A percentile compares a stretch with the other conserved stretches of the same genome.
Evolutionary conservation across 306 rosid genomes (phyloP).

Genomic region (Dalbergia cultrata): DNA sequence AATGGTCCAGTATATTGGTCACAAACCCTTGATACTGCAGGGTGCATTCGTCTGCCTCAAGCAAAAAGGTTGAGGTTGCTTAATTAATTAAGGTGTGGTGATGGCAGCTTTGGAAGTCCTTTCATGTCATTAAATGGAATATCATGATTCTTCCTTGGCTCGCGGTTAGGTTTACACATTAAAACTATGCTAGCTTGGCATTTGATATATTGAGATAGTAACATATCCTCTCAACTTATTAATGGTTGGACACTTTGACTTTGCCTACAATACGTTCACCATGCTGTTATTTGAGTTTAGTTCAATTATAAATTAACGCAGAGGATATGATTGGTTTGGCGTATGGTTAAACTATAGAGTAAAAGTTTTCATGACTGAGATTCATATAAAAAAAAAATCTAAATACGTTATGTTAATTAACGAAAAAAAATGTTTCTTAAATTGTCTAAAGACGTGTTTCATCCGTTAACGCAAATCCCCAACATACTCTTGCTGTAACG

Average conservation of each 20-base stretch:
- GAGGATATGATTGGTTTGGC: no score
- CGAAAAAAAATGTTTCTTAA: no score
- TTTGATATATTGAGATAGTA: neutral
- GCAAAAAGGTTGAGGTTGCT: neutral
- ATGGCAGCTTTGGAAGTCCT: constrained; percentile 37
- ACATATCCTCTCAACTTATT: neutral
- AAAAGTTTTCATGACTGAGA: no score
- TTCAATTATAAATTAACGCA: neutral
- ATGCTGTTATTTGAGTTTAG: neutral
- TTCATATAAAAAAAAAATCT: no score
- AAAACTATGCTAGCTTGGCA: neutral
- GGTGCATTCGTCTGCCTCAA: neutral
- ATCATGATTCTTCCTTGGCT: neutral
- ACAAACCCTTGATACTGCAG: neutral
- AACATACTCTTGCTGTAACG: no score
- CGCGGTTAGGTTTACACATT: constrained; percentile 26
- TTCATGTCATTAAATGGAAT: constrained; percentile 36
- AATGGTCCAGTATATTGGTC: constrained; percentile 27
- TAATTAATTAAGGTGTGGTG: constrained; percentile 17
- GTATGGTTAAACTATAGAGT: no score
- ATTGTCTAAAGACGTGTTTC: no score
- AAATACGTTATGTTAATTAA: no score
- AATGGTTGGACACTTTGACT: neutral
- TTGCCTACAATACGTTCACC: neutral
- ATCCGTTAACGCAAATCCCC: no score